Percentiles rank a stretch among this genome's conserved stretches.
These are phyloP conservation scores for Suhomyces atakaporum DNA, from an alignment of 1,139 yeast genomes.

Conservation along the genomic window DNA sequence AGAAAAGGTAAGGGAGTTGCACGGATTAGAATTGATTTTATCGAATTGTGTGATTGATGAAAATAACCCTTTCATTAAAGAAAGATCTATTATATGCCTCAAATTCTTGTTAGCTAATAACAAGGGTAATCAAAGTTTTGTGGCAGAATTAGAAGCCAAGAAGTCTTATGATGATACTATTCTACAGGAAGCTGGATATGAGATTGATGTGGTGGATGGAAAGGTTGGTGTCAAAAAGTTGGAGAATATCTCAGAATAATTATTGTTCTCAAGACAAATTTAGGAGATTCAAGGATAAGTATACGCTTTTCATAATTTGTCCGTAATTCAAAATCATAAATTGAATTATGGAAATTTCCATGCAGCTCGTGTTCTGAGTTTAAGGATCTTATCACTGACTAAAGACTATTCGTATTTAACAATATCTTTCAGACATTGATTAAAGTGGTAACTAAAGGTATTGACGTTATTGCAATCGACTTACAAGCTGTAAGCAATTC, in stretches of 20 bases:
- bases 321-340: too few relatives aligned
- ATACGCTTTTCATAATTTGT: not conserved
- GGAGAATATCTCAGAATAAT: not conserved
- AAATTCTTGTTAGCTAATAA: slow-evolving; percentile 68
- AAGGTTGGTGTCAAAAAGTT: slow-evolving; percentile 25
- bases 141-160: slow-evolving; percentile 52
- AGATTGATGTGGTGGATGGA: slow-evolving; percentile 40
- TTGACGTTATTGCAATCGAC: too few relatives aligned
- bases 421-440: too few relatives aligned
- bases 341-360: too few relatives aligned
- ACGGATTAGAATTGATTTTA: slow-evolving; percentile 70
- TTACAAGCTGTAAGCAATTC: too few relatives aligned
- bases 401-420: too few relatives aligned
- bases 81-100: slow-evolving; percentile 77
- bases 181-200: slow-evolving; percentile 43
- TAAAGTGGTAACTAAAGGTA: too few relatives aligned
- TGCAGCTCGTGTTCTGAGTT: too few relatives aligned
- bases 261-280: not conserved
- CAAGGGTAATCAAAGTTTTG: slow-evolving; percentile 68
- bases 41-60: slow-evolving; percentile 86
- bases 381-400: too few relatives aligned
- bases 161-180: slow-evolving; percentile 34
- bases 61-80: slow-evolving; percentile 86
- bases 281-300: too few relatives aligned
- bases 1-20: slow-evolving; percentile 62